These are phyloP conservation scores for Colletotrichum neosansevieriae DNA, from an alignment of 2,329 filamentous ascomycete species.

Conservation along the genomic window DNA sequence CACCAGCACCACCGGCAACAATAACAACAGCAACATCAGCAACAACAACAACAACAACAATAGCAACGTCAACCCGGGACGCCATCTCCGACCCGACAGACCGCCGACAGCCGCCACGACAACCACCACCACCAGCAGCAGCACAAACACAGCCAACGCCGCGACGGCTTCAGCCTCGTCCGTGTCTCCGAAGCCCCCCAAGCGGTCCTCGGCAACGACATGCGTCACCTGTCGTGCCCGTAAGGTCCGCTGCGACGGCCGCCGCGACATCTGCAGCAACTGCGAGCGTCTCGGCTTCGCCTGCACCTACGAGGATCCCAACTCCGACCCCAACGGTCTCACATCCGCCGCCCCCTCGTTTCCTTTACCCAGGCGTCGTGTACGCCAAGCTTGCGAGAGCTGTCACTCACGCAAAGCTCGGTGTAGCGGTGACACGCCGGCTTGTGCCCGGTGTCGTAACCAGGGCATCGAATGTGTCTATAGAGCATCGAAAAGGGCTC, in stretches of 20 bases:
- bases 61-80: conserved; percentile 36
- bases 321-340: conserved; percentile 55
- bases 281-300: conserved; percentile 69
- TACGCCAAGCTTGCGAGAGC: conserved; percentile 67
- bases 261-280: conserved; percentile 66
- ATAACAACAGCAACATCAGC: background rate
- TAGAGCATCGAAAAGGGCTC: conserved; percentile 58
- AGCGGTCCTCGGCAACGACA: conserved; percentile 61
- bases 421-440: conserved; percentile 68
- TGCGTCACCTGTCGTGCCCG: conserved; percentile 66
- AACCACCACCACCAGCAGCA: background rate
- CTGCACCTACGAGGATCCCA: conserved; percentile 67
- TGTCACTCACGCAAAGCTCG: conserved; percentile 70
- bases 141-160: background rate
- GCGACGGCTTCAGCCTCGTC: conserved; percentile 39
- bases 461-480: conserved; percentile 70
- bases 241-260: conserved; percentile 70
- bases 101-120: conserved; percentile 36
- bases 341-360: conserved; percentile 42
- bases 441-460: conserved; percentile 64
- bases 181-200: conserved; percentile 44
- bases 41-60: conserved; percentile 20
- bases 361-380: conserved; percentile 63
- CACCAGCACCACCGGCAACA: conserved; percentile 9
- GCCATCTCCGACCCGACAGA: conserved; percentile 37